Evolutionary conservation across 371 early-diverging fungal genomes (phyloP), one percentile per base, ranked within the genome.

Genomic region (Mortierella sp.): DNA sequence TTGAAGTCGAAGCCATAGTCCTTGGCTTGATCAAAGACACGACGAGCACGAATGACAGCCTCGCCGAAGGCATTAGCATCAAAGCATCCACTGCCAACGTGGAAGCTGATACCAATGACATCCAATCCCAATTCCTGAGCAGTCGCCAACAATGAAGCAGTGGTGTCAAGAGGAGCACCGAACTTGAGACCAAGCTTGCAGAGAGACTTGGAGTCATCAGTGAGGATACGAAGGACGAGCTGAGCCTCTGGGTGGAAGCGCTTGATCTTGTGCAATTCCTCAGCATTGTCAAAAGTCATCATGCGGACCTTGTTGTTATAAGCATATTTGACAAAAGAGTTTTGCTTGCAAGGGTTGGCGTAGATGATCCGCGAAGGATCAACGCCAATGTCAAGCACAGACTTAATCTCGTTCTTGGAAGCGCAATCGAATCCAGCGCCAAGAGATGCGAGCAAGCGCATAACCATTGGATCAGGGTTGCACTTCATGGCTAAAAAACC

Each of bases 211-310:
- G 97, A 96, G 83, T 98, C 99, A 82, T 99, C 99, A 2, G 97
- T 93, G 72, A 97, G 86, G 77, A 99, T 95, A 63, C 99, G 96
- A 60, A 99, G 86, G 22, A 98, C 93, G 64, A 96, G 84, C 73
- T 94, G 89, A 32, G 97, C 96, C 57, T 91, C 87, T 64, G 96
- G 97, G 76, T 92, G 90, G 67, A 86, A 78, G 62, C 84, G 85
- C 84, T 94, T 92, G 74, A 98, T 92, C 89, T 99, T 99, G 88
- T 90, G 86, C 35, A 99, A 91, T 84, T 99, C 99, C 83, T 98
- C 97, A 5, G 92, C 92, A 84, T 98, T 99, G 86, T 99, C 99
- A 84, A 99, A 99, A 23, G 99, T 99, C 96, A 98, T 96, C 89
- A 94, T 90, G 66, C 85, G 83, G 28, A 99, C 96, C 70, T 91